These are phyloP conservation scores for Aristolochia contorta DNA, from an alignment of 164 flowering plant genomes.

Conservation along the genomic window DNA sequence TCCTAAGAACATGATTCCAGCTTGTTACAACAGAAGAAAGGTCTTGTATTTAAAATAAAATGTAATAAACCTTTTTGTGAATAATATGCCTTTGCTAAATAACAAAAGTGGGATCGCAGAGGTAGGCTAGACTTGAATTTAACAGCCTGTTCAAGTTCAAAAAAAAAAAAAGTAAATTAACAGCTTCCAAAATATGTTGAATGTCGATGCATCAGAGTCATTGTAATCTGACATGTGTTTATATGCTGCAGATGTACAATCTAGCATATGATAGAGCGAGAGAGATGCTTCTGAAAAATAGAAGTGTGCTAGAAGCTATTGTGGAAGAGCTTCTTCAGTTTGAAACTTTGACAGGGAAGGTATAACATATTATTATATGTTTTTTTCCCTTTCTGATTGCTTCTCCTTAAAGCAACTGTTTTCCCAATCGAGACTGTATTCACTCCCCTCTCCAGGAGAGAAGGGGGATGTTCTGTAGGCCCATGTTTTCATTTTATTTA, in stretches of 20 bases:
- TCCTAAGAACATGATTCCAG: too few relatives aligned
- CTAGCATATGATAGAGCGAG: conserved; percentile 73
- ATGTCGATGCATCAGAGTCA: neutral
- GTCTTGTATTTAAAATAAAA: too few relatives aligned
- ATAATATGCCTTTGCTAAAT: neutral
- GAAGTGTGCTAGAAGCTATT: conserved; percentile 55
- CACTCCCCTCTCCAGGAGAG: neutral
- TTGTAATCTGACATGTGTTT: neutral
- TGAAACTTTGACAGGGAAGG: conserved; percentile 83
- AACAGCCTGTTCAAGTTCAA: too few relatives aligned
- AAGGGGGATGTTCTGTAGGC: neutral
- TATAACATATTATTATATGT: conserved; percentile 7
- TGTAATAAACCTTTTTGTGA: neutral
- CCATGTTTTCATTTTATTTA: too few relatives aligned
- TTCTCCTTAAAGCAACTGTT: neutral
- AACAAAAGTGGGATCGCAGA: neutral
- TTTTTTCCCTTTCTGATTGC: neutral
- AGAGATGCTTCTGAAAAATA: conserved; percentile 62
- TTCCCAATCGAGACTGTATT: neutral
- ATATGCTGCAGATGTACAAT: conserved; percentile 48
- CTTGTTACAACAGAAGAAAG: too few relatives aligned
- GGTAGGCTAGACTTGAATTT: neutral
- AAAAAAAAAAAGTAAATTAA: too few relatives aligned
- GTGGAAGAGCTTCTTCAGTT: conserved; percentile 74
- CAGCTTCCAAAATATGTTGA: too few relatives aligned